Evolutionary conservation across 148 eudicot genomes (phyloP), one percentile per base, ranked within the genome.

Genomic region (Silene uniflora): DNA sequence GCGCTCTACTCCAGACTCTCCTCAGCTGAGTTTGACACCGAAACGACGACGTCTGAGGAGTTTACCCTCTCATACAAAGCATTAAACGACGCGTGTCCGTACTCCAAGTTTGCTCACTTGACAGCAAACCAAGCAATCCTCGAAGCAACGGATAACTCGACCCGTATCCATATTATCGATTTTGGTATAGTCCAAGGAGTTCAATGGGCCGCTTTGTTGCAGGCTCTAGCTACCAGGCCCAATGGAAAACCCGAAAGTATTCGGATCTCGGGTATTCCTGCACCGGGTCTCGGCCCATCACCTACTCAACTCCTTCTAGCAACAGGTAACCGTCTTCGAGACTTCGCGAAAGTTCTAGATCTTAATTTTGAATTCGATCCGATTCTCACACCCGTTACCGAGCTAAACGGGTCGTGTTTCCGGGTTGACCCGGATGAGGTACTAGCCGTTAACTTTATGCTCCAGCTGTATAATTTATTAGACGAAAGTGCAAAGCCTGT

Each of bases 61-160:
- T 82, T 83, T 66, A 86, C 86, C 2, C 72, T 88, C 19, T 82
- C 89, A 0, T 94, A 94, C 85, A 94, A 94, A 59, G 88, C 88
- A 25, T 44, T 94, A 18, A 91, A 94, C 86, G 98, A 94, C 68
- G 97, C 97, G 52, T 90, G 96, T 54, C 98, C 98, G 0, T 90
- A 86, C 55, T 90, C 89, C 10, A 92, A 92, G 70, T 94, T 94
- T 67, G 89, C 97, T 10, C 97, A 94, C 60, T 78, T 94, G 77
- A 94, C 98, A 0, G 97, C 97, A 0, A 94, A 94, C 68, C 98
- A 94, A 77, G 92, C 98, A 14, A 94, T 94, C 32, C 89, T 94
- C 5, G 97, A 94, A 89, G 89, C 97, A 21, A 88, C 96, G 0
- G 84, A 84, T 7, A 79, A 46, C 0, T 87, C 89, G 1, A 73